A percentile compares a stretch with the other conserved stretches of the same genome.
phyloP scores from a whole-genome alignment of 2,329 filamentous ascomycete genomes.

The Aspergillus sp. region DNA sequence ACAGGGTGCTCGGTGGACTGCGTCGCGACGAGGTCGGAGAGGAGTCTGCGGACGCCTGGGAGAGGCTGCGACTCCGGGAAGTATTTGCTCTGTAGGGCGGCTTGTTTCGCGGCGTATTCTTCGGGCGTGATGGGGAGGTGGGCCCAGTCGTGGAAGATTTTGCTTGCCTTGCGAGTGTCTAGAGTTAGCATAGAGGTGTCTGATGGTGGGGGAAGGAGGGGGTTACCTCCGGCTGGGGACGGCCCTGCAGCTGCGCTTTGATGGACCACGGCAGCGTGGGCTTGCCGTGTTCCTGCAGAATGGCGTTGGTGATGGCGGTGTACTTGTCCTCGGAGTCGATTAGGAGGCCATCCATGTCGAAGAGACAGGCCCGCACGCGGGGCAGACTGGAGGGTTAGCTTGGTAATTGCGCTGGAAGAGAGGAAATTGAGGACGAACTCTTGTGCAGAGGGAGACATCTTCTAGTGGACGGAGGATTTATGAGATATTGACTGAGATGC shows the following conservation, averaged over 20 bases:
- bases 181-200: not conserved
- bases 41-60: constrained; percentile 70
- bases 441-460: not conserved
- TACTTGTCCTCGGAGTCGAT: constrained; percentile 92
- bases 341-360: constrained; percentile 97
- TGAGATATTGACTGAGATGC: not conserved
- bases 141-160: constrained; percentile 77
- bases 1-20: constrained; percentile 48
- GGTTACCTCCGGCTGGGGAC: constrained; percentile 55
- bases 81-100: constrained; percentile 63
- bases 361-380: constrained; percentile 83
- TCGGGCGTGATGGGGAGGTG: constrained; percentile 72
- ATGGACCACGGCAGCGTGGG: constrained; percentile 84
- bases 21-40: constrained; percentile 44
- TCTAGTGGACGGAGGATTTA: not conserved
- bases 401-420: not conserved
- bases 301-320: constrained; percentile 75
- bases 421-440: constrained; percentile 4
- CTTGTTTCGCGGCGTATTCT: constrained; percentile 62
- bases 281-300: constrained; percentile 72
- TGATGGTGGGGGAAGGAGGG: not conserved
- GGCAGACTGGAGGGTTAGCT: constrained; percentile 57
- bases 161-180: constrained; percentile 46
- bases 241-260: constrained; percentile 81
- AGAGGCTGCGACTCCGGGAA: constrained; percentile 76